Conservation (phyloP, 73 alveolate genomes). For the Paramecium biaurelia region DNA sequence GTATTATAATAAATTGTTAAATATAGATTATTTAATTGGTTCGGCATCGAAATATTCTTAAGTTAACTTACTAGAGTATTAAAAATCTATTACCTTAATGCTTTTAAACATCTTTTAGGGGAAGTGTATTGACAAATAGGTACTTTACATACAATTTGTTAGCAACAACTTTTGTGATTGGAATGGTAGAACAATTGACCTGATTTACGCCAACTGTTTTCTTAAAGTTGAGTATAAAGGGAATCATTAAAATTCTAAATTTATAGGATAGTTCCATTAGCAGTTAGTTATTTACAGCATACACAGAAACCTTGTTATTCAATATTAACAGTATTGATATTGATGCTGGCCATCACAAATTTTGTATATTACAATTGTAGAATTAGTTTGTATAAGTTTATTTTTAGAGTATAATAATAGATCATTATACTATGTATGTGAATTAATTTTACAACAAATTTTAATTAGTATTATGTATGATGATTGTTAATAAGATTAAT, state of each 20-base stretch:
- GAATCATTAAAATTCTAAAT: not conserved
- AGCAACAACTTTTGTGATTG: not conserved
- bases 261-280: not conserved
- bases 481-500: not conserved
- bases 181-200: not conserved
- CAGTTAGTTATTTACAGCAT: not conserved
- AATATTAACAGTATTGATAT: not conserved
- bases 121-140: not conserved
- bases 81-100: not conserved
- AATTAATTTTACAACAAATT: not conserved
- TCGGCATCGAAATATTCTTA: not conserved
- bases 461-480: not conserved
- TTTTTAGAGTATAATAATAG: not conserved
- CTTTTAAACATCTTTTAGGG: not conserved
- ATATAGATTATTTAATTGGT: not conserved
- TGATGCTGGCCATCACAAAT: constrained; percentile 11
- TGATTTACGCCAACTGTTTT: not conserved
- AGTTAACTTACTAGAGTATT: not conserved
- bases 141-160: not conserved
- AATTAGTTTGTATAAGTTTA: not conserved
- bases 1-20: not conserved
- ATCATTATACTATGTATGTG: constrained; percentile 17
- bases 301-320: not conserved
- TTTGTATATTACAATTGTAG: constrained; percentile 1
- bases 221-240: not conserved